A percentile compares a stretch with the other conserved stretches of the same genome.
These are phyloP conservation scores for Amanita polypyramis DNA, from an alignment of 768 basidiomycete genomes.

Conservation along the genomic window DNA sequence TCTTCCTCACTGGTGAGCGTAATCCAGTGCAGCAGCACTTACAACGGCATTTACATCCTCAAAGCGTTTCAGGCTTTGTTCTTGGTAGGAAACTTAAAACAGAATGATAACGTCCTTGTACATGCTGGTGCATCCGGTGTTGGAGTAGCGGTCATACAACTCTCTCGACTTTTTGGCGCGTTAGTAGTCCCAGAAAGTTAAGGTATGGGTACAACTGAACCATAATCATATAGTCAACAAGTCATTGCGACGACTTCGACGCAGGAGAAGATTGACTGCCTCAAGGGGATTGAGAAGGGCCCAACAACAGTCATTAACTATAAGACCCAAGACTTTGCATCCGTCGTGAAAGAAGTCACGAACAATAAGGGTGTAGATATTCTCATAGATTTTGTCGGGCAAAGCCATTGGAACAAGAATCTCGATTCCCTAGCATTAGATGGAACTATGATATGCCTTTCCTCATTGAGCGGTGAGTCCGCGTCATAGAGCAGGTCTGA, in stretches of 20 bases:
- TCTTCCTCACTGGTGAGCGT: constrained; percentile 68
- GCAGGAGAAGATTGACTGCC: constrained; percentile 70
- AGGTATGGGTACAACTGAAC: constrained; percentile 8
- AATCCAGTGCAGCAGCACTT: not conserved
- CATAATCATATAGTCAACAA: constrained; percentile 32
- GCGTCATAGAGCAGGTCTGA: not conserved
- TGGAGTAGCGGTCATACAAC: constrained; percentile 79
- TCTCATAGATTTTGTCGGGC: constrained; percentile 78
- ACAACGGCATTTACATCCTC: not conserved
- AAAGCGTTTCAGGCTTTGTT: constrained; percentile 43
- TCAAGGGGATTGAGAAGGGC: constrained; percentile 54
- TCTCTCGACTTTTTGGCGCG: constrained; percentile 69
- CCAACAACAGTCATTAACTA: constrained; percentile 78
- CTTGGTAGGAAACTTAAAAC: constrained; percentile 55
- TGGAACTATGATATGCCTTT: constrained; percentile 64
- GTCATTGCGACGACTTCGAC: constrained; percentile 85
- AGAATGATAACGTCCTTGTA: constrained; percentile 68
- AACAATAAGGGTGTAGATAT: constrained; percentile 67
- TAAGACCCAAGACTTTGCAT: constrained; percentile 72
- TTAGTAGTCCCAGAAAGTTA: constrained; percentile 26
- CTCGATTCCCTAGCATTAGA: constrained; percentile 59
- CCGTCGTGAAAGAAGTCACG: constrained; percentile 60
- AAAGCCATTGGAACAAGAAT: constrained; percentile 66
- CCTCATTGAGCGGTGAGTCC: constrained; percentile 50
- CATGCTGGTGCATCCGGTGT: constrained; percentile 92